A percentile compares a stretch with the other conserved stretches of the same genome.
Conservation (phyloP, 805 yeast genomes). For the Wickerhamiella bombiphila region DNA sequence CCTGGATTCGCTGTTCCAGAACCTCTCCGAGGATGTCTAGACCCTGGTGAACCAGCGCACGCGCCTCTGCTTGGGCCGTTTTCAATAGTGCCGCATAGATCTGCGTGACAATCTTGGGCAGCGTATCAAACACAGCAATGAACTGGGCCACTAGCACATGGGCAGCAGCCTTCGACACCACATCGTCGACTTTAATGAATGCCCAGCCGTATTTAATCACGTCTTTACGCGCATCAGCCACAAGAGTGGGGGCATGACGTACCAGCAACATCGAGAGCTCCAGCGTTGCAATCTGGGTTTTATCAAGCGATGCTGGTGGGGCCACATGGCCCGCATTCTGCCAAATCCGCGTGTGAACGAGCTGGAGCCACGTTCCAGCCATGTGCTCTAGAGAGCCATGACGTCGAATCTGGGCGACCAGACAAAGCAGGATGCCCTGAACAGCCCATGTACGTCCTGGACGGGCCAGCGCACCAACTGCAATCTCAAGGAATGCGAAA, state of each 20-base stretch:
- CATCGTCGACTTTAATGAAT: conserved; percentile 75
- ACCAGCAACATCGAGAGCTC: conserved; percentile 69
- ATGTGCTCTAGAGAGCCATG: conserved; percentile 36
- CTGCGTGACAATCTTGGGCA: conserved; percentile 75
- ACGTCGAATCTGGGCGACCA: conserved; percentile 44
- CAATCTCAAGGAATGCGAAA: conserved; percentile 1
- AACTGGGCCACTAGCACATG: conserved; percentile 78
- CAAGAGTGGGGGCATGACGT: conserved; percentile 45
- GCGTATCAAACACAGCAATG: conserved; percentile 77
- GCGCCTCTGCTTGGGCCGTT: conserved; percentile 73
- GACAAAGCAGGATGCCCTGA: conserved; percentile 43
- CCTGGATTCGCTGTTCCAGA: conserved; percentile 48
- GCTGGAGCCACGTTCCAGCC: conserved; percentile 44
- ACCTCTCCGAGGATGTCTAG: conserved; percentile 81
- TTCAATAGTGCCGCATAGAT: conserved; percentile 80
- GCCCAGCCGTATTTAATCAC: conserved; percentile 92
- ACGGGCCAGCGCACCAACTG: conserved; percentile 30
- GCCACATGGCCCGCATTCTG: conserved; percentile 45
- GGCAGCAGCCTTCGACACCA: conserved; percentile 80
- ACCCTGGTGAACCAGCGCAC: conserved; percentile 72
- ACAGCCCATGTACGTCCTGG: conserved; percentile 1
- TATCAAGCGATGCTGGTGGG: conserved; percentile 36
- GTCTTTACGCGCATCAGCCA: conserved; percentile 57
- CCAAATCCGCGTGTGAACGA: conserved; percentile 61
- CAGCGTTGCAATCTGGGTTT: conserved; percentile 58